Evolutionary conservation across 2,329 filamentous ascomycete genomes (phyloP).

Genomic region (Calonectria hongkongensis): DNA sequence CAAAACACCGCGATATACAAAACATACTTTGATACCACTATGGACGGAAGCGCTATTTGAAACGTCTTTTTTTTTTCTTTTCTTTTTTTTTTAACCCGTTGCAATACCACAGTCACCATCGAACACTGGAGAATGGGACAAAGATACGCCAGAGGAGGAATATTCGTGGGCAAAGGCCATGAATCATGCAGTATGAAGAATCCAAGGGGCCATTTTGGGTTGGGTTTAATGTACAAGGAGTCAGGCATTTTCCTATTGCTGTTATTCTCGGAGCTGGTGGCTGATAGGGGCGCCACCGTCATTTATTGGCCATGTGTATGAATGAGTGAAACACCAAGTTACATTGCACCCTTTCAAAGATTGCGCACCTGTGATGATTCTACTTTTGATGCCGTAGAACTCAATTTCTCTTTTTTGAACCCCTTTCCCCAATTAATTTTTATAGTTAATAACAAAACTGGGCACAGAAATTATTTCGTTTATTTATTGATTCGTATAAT

Average conservation of each 20-base stretch:
- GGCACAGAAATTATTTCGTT: too few relatives aligned
- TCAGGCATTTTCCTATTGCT: neutral
- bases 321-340: too few relatives aligned
- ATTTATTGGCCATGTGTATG: neutral
- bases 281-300: neutral
- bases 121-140: neutral
- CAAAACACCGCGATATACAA: neutral
- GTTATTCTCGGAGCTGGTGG: neutral
- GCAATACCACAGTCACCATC: neutral
- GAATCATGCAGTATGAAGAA: neutral
- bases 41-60: neutral
- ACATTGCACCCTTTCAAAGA: too few relatives aligned
- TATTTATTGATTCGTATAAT: too few relatives aligned
- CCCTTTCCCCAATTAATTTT: too few relatives aligned
- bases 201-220: neutral
- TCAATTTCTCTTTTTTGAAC: too few relatives aligned
- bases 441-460: too few relatives aligned
- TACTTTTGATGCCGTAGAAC: too few relatives aligned
- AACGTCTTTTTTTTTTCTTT: neutral
- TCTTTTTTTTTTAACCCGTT: neutral
- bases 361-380: too few relatives aligned
- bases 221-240: neutral
- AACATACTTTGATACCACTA: conserved; percentile 1
- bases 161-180: neutral
- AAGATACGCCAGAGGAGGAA: neutral